Evolutionary conservation across 345 rosid genomes (phyloP), one percentile per base, ranked within the genome.

Genomic region (Fremontodendron californicum): DNA sequence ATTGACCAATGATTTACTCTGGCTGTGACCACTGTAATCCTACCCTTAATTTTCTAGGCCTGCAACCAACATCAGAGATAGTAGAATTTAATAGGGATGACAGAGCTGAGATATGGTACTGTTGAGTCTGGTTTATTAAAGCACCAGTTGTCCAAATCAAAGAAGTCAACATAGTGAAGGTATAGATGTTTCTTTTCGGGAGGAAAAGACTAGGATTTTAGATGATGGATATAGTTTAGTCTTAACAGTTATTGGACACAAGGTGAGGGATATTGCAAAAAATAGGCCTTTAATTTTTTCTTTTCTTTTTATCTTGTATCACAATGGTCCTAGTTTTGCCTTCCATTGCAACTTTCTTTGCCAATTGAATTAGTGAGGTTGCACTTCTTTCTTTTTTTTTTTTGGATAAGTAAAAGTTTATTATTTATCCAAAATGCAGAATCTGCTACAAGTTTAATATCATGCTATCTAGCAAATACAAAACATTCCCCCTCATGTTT

Each of bases 61-160:
- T 46, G 18, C 57, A 46, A 45, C 9, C 11, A 46, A 23, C 57
- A 57, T 70, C 29, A 27, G 11, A 54, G 52, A 54, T 33, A 42
- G 19, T 18, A 19, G 48, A 39, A 18, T 9, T 33, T 7, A 51
- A 49, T 52, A 19, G n/a, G 71, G 77, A 71, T 79, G 76, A 52
- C 71, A 71, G 72, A 76, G 74, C 46, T 40, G 29, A 73, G 80
- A 78, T 75, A 45, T 29, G 84, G 68, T 39, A 66, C 78, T 60
- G 82, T 78, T 82, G 57, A 75, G 77, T 70, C 75, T 79, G 70
- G 86, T 74, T 42, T 42, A 13, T 27, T 42, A 33, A 35, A 63
- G 65, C 71, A 78, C 45, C 46, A 63, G 63, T 43, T 78, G 57
- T 42, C 39, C 23, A 52, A 57, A n/a, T 66, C 35, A 48, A 40